Percentiles rank a stretch among this genome's conserved stretches.
phyloP scores from a whole-genome alignment of 805 yeast genomes.

The Suhomyces sp. region DNA sequence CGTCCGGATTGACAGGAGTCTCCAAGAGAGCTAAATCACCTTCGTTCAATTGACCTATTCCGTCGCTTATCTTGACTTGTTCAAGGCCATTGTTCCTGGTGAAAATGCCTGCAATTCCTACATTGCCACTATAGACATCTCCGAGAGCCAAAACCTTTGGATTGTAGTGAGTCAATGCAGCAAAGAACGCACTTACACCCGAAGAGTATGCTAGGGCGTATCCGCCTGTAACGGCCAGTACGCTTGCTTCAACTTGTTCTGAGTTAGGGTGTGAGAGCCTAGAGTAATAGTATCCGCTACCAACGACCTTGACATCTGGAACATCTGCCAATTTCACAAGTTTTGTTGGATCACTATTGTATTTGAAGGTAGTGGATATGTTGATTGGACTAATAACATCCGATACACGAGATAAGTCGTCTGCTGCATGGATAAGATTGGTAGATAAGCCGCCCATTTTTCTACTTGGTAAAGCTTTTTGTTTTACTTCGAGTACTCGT shows the following conservation, averaged over 20 bases:
- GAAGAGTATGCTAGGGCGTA: slow-evolving; percentile 70
- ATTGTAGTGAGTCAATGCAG: slow-evolving; percentile 62
- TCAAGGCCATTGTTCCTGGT: slow-evolving; percentile 58
- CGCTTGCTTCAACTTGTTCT: slow-evolving; percentile 60
- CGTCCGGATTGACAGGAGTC: slow-evolving; percentile 86
- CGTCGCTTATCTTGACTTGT: slow-evolving; percentile 25
- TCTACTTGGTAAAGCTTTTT: neutral
- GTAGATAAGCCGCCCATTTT: slow-evolving; percentile 52
- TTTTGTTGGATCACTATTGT: slow-evolving; percentile 56
- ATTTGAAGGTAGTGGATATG: slow-evolving; percentile 74
- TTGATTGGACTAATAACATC: slow-evolving; percentile 82
- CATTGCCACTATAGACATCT: slow-evolving; percentile 83
- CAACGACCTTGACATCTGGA: slow-evolving; percentile 10
- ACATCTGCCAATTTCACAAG: slow-evolving; percentile 42
- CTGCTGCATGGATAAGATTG: slow-evolving; percentile 69
- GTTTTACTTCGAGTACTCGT: neutral
- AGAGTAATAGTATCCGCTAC: slow-evolving; percentile 46
- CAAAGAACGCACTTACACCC: slow-evolving; percentile 81
- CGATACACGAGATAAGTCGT: slow-evolving; percentile 49
- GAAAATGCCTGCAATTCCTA: slow-evolving; percentile 62
- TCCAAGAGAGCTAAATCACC: slow-evolving; percentile 85
- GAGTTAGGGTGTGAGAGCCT: slow-evolving; percentile 74
- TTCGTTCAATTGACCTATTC: slow-evolving; percentile 46
- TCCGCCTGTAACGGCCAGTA: slow-evolving; percentile 58
- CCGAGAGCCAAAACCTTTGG: slow-evolving; percentile 77